phyloP scores from a whole-genome alignment of 2,329 filamentous ascomycete genomes.

The Mycosphaerella arachidis region DNA sequence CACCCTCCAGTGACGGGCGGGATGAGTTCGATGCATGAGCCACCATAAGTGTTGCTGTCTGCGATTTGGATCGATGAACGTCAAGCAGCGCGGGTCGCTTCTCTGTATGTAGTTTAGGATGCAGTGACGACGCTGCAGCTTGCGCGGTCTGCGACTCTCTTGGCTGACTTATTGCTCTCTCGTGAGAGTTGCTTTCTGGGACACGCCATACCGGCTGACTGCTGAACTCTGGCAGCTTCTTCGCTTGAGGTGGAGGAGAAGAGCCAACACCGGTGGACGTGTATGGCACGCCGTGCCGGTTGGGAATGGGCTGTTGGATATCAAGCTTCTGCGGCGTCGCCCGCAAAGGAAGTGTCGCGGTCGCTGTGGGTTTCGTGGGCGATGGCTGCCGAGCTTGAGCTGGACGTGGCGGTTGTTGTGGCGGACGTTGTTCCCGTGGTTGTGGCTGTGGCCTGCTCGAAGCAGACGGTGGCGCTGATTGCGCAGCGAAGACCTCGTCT shows the following conservation, averaged over 20 bases:
- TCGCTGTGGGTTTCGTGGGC: constrained; percentile 9
- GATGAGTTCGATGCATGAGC: constrained; percentile 43
- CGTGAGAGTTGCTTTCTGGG: constrained; percentile 39
- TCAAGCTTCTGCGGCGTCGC: constrained; percentile 12
- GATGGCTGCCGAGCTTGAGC: constrained; percentile 4
- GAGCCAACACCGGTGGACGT: constrained; percentile 56
- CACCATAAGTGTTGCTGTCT: constrained; percentile 40
- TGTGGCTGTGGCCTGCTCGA: constrained; percentile 14
- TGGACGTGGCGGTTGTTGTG: constrained; percentile 25
- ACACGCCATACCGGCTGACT: constrained; percentile 53
- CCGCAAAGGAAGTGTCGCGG: neutral
- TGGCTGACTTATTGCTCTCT: constrained; percentile 48
- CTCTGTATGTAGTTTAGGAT: constrained; percentile 32
- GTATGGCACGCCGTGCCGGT: constrained; percentile 44
- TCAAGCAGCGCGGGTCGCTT: constrained; percentile 43
- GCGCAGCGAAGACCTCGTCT: constrained; percentile 71
- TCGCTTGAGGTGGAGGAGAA: constrained; percentile 37
- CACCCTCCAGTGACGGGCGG: constrained; percentile 67
- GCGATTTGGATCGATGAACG: constrained; percentile 47
- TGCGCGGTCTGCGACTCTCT: constrained; percentile 38
- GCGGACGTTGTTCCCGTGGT: constrained; percentile 22
- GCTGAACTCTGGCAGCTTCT: constrained; percentile 38
- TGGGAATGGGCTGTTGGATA: constrained; percentile 46
- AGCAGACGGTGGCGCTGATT: constrained; percentile 6
- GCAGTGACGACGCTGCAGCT: constrained; percentile 35